Conservation (phyloP, 495 filamentous ascomycete species). For the Oidiodendron maius region DNA sequence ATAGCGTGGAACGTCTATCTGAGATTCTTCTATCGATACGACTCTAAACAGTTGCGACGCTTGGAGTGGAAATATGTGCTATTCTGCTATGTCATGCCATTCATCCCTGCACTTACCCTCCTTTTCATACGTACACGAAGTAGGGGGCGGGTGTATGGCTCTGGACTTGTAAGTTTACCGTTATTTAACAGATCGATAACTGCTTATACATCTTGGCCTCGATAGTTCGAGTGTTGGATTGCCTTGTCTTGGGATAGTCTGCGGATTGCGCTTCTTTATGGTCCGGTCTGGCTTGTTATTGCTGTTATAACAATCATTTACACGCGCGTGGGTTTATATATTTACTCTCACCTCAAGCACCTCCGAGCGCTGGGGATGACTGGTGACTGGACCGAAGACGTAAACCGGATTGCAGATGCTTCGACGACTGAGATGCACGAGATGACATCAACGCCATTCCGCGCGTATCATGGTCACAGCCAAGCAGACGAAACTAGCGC, state of each 20-base stretch:
- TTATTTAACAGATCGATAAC: not conserved
- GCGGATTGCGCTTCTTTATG: constrained; percentile 74
- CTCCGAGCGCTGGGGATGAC: no score
- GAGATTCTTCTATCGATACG: constrained; percentile 71
- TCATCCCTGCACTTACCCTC: constrained; percentile 61
- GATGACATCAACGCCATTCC: no score
- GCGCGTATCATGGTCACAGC: no score
- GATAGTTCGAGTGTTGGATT: constrained; percentile 92
- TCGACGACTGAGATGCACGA: no score
- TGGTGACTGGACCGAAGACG: no score
- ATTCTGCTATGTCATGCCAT: constrained; percentile 70
- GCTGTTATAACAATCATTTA: constrained; percentile 66
- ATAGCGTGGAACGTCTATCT: constrained; percentile 87
- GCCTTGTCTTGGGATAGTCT: constrained; percentile 59
- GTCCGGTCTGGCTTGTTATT: constrained; percentile 80
- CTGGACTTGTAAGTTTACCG: constrained; percentile 45
- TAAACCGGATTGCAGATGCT: no score
- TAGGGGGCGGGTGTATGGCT: constrained; percentile 55
- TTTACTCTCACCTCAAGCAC: no score
- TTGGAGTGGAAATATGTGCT: constrained; percentile 66
- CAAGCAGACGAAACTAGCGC: no score
- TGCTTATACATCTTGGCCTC: constrained; percentile 14
- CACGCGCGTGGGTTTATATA: no score
- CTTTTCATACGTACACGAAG: constrained; percentile 52
- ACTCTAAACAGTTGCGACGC: constrained; percentile 54